Base-by-base conservation (phyloP, 305 asterid genomes). In the Andrographis paniculata region DNA sequence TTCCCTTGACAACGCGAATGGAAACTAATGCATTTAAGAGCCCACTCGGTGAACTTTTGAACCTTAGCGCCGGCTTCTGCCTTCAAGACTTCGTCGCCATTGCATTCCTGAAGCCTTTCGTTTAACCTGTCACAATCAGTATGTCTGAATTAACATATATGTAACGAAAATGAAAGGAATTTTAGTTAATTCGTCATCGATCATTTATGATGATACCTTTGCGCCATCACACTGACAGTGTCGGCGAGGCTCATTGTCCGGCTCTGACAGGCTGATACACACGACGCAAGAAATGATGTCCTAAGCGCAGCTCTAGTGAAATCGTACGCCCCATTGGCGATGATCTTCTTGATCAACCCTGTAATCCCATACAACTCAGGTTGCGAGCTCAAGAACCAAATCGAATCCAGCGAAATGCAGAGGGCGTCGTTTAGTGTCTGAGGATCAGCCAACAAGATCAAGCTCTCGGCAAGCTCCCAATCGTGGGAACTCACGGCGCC, bases 61-160 rank as follows among this genome's bases (percentile, higher is more conserved):
- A 89, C 98, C 71, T 89, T 89, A 42, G 94, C 81, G 46, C 92
- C 94, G 56, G 96, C 96, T 71, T 89, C 98, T 27, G 94, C 98
- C 74, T 85, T 89, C 75, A 89, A 69, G 56, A 80, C 80, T 74
- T 85, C 98, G 28, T 89, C 96, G 13, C 94, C 93, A 17, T 80
- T 86, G 77, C 96, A 89, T 69, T 89, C 98, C 65, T 78, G 92
- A 58, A 85, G 87, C 66, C 96, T 80, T 48, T 82, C 95, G 24
- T 75, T 94, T 76, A 89, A 70, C 79, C 98, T 85, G 76, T 53
- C 40, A 59, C 59, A 55, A 61, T 19, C 52, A 41, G 42, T n/a
- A n/a, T n/a, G n/a, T n/a, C n/a, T n/a, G n/a, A n/a, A n/a, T n/a
- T n/a, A n/a, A n/a, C n/a, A n/a, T n/a, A n/a, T n/a, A n/a, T n/a